These are phyloP conservation scores for Monosporozyma yasuniensis DNA, from an alignment of 805 yeast species.

Conservation along the genomic window DNA sequence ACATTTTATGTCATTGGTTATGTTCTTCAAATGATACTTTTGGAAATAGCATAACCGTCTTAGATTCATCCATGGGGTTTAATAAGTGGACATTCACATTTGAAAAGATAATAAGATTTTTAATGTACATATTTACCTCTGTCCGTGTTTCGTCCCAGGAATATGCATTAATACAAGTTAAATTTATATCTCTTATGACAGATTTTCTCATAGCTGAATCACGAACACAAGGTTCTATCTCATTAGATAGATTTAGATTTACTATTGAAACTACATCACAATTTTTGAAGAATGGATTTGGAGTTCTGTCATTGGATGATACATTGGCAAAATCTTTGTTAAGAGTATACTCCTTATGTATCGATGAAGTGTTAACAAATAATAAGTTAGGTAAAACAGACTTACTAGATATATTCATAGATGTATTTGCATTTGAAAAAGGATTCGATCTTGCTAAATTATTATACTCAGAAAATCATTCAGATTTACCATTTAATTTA, in stretches of 20 bases:
- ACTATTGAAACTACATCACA: conserved; percentile 10
- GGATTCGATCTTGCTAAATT: conserved; percentile 10
- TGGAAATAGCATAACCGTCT: conserved; percentile 9
- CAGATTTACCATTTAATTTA: conserved; percentile 4
- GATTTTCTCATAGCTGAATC: conserved; percentile 9
- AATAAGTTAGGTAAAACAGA: neutral
- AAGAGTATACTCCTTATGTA: conserved; percentile 16
- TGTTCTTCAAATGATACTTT: conserved; percentile 10
- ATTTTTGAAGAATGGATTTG: conserved; percentile 10
- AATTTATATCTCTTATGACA: conserved; percentile 13
- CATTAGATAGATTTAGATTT: conserved; percentile 15
- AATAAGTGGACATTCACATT: conserved; percentile 20
- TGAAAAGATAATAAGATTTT: conserved; percentile 21
- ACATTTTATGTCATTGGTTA: conserved; percentile 21
- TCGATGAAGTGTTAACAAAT: neutral
- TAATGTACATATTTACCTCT: conserved; percentile 20
- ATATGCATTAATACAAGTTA: conserved; percentile 9
- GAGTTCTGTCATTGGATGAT: conserved; percentile 8
- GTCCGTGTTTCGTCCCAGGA: conserved; percentile 4
- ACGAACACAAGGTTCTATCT: conserved; percentile 2
- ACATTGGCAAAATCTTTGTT: conserved; percentile 13
- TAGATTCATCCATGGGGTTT: conserved; percentile 14
- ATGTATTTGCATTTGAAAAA: conserved; percentile 14
- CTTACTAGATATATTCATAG: conserved; percentile 9
- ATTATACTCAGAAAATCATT: neutral